These are phyloP conservation scores for Edaphochlamys debaryana DNA, from an alignment of 139 green algal genomes.

Conservation along the genomic window DNA sequence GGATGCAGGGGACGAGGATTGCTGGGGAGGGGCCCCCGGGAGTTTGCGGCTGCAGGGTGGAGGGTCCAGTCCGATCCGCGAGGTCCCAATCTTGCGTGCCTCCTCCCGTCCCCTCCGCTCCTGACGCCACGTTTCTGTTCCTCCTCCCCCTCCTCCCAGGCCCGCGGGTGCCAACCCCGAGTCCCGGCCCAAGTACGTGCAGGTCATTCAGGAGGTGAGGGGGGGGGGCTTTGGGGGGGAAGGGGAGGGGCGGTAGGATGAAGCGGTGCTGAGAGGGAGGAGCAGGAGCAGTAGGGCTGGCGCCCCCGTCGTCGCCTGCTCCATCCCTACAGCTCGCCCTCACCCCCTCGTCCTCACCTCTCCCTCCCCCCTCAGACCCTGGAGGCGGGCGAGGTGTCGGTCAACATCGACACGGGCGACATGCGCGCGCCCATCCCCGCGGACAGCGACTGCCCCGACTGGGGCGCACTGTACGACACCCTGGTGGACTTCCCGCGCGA, in stretches of 20 bases:
- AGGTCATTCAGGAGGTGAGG: slow-evolving; percentile 67
- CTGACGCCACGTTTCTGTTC: neutral
- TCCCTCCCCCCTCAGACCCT: slow-evolving; percentile 32
- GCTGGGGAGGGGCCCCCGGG: neutral
- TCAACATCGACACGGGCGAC: slow-evolving; percentile 89
- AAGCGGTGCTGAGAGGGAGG: neutral
- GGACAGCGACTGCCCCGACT: neutral
- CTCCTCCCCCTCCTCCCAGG: neutral
- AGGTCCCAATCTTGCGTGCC: neutral
- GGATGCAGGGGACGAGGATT: neutral
- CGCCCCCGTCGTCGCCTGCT: too few relatives aligned
- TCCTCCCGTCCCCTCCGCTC: too few relatives aligned
- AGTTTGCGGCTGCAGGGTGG: neutral
- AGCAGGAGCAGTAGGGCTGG: neutral
- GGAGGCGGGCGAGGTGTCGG: slow-evolving; percentile 23
- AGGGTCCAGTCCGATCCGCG: neutral
- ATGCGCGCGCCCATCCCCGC: slow-evolving; percentile 45
- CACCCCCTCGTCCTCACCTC: slow-evolving; percentile 43
- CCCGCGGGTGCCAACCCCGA: slow-evolving; percentile 57
- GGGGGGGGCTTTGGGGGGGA: neutral
- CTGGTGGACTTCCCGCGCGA: slow-evolving; percentile 87
- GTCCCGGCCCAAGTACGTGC: slow-evolving; percentile 45
- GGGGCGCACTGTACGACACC: slow-evolving; percentile 41
- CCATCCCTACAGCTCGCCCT: neutral
- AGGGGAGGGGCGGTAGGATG: neutral